These are phyloP conservation scores for Drosera capensis DNA, from an alignment of 148 eudicot genomes.

Conservation along the genomic window DNA sequence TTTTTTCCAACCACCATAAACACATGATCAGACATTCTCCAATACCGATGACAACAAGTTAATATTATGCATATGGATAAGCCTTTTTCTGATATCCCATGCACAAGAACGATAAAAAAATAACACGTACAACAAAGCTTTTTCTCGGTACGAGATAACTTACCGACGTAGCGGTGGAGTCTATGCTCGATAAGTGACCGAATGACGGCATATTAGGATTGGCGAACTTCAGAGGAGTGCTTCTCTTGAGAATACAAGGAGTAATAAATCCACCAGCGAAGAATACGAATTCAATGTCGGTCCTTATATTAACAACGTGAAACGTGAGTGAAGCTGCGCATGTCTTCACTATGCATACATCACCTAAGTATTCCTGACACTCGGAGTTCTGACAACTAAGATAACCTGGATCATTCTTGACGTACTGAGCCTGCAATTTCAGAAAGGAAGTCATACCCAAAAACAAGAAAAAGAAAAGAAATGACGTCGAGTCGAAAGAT, in stretches of 20 bases:
- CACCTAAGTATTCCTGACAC: constrained; percentile 25
- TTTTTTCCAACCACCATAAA: not conserved
- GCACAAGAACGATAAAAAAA: not conserved
- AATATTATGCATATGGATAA: not conserved
- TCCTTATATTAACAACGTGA: constrained; percentile 68
- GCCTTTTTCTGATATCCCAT: not conserved
- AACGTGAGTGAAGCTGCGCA: constrained; percentile 53
- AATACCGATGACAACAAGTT: not conserved
- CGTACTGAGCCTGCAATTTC: constrained; percentile 36
- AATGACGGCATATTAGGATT: constrained; percentile 56
- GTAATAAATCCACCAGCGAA: constrained; percentile 47
- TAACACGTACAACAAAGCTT: not conserved
- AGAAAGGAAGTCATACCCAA: not conserved
- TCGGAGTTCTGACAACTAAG: constrained; percentile 40
- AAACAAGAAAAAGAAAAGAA: not conserved
- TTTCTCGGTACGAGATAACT: too few species aligned
- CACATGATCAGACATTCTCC: not conserved
- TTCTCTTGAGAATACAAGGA: constrained; percentile 56
- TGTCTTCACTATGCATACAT: constrained; percentile 28
- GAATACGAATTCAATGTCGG: constrained; percentile 61
- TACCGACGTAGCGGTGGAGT: constrained; percentile 54
- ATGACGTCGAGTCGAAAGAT: not conserved
- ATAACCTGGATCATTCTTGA: constrained; percentile 56
- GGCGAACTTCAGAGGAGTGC: constrained; percentile 28
- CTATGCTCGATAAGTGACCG: constrained; percentile 57